Conservation (phyloP, 257 asterid genomes). For the Parsonsia alboflavescens region DNA sequence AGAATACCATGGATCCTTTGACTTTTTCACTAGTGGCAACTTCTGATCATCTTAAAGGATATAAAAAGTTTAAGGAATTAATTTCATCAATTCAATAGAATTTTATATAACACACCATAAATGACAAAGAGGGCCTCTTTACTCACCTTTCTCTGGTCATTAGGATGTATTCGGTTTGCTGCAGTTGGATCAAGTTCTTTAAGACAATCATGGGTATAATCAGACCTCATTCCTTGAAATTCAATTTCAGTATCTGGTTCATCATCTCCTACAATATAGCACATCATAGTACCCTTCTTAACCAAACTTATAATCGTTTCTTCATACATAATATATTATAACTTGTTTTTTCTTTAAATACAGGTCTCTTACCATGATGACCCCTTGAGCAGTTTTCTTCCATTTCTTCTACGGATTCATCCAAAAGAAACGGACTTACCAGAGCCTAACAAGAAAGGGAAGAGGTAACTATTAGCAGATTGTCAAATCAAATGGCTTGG, state of each 20-base stretch:
- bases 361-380: conserved; percentile 40
- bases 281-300: conserved; percentile 3
- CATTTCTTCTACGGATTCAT: conserved; percentile 51
- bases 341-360: no score
- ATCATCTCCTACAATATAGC: conserved; percentile 39
- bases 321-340: background rate
- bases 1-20: background rate
- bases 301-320: background rate
- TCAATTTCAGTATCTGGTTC: conserved; percentile 34
- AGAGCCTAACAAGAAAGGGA: conserved; percentile 55
- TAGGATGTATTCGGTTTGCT: conserved; percentile 85
- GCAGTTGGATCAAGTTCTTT: conserved; percentile 77
- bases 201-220: conserved; percentile 45
- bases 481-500: conserved; percentile 12
- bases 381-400: conserved; percentile 40
- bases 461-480: conserved; percentile 16
- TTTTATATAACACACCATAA: background rate
- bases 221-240: conserved; percentile 24
- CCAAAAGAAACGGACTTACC: conserved; percentile 77
- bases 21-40: no score
- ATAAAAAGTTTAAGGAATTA: background rate
- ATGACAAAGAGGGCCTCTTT: background rate
- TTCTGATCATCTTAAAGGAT: background rate
- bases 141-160: conserved; percentile 80
- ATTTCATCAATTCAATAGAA: background rate